Percentiles rank a stretch among this genome's conserved stretches.
Evolutionary conservation across 176 grass and related monocot genomes (phyloP).

Genomic region (Avena sativa): DNA sequence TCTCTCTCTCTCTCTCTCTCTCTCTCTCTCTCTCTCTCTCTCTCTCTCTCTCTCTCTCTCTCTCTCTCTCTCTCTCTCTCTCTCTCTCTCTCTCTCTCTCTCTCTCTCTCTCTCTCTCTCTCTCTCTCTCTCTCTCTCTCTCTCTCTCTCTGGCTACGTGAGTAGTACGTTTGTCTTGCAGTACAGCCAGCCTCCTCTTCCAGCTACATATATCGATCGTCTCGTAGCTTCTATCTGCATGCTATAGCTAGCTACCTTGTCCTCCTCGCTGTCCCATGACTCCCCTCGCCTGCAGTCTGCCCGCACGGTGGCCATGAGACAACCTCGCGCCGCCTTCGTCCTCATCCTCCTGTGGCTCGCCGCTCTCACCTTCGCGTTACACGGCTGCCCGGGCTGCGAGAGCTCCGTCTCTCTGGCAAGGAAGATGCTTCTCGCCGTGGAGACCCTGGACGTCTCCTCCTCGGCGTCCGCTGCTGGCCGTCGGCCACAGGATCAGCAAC

Average conservation of each 20-base stretch:
- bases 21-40: too few species aligned
- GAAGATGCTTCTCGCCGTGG: slow-evolving; percentile 54
- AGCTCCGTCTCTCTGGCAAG: slow-evolving; percentile 22
- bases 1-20: too few species aligned
- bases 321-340: background rate
- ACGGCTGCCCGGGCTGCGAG: slow-evolving; percentile 17
- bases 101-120: too few species aligned
- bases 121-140: too few species aligned
- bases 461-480: background rate
- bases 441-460: slow-evolving; percentile 22
- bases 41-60: too few species aligned
- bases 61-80: background rate
- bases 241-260: background rate
- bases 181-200: background rate
- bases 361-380: slow-evolving; percentile 66
- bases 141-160: background rate
- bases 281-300: slow-evolving; percentile 8
- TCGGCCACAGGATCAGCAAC: background rate
- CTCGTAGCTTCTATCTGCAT: background rate
- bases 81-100: too few species aligned
- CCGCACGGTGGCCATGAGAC: slow-evolving; percentile 64
- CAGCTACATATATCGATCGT: background rate
- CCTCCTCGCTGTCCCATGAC: slow-evolving; percentile 41
- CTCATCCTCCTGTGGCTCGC: slow-evolving; percentile 62
- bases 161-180: background rate